Evolutionary conservation across 495 filamentous ascomycete species (phyloP).

Genomic region (Massariosphaeria phaeospora): DNA sequence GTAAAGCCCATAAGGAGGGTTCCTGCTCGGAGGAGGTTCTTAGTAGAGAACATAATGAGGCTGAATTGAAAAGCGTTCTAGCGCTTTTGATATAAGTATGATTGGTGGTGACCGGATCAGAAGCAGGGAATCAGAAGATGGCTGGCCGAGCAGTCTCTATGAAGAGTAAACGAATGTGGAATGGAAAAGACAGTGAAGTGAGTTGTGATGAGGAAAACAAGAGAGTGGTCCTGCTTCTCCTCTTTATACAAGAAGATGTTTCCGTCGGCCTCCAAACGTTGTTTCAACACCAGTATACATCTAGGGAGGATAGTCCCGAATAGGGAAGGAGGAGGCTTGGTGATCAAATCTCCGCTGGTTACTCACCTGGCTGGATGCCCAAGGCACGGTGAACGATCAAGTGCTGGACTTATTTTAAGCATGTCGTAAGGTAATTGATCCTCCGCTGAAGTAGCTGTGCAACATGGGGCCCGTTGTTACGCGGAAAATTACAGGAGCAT

Average conservation of each 20-base stretch:
- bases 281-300: too few species aligned
- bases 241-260: not conserved
- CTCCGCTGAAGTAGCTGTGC: not conserved
- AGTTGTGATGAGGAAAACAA: constrained; percentile 3
- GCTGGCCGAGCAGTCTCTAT: not conserved
- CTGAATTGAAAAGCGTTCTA: too few species aligned
- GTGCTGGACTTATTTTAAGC: too few species aligned
- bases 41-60: constrained; percentile 18
- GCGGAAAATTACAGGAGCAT: too few species aligned
- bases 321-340: not conserved
- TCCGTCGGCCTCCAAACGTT: too few species aligned
- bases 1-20: constrained; percentile 2
- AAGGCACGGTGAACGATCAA: too few species aligned
- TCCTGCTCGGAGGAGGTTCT: constrained; percentile 13
- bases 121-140: too few species aligned
- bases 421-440: not conserved
- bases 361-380: too few species aligned
- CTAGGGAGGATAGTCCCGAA: too few species aligned
- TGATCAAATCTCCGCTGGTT: not conserved
- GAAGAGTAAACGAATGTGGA: not conserved
- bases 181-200: not conserved
- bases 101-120: not conserved
- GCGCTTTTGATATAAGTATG: too few species aligned
- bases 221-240: not conserved
- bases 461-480: not conserved